Evolutionary conservation across 1,284 basidiomycete genomes (phyloP).

Genomic region (Bondarzewia mesenterica): DNA sequence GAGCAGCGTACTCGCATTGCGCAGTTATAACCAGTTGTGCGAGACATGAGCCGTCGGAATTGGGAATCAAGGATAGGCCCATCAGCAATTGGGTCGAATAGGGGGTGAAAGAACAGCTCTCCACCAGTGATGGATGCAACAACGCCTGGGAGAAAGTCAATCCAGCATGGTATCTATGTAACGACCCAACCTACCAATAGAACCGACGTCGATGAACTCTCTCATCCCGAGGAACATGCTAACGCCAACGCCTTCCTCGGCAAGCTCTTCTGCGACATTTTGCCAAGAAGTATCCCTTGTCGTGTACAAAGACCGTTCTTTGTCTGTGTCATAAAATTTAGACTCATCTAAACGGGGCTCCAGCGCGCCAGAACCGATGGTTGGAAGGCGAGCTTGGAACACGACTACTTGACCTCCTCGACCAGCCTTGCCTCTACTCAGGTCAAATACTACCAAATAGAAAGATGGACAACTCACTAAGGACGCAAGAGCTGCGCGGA

Average conservation of each 20-base stretch:
- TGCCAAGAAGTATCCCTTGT: slow-evolving; percentile 78
- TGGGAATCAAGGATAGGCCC: slow-evolving; percentile 63
- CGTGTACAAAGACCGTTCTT: slow-evolving; percentile 76
- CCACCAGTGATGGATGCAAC: slow-evolving; percentile 83
- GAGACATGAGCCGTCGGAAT: slow-evolving; percentile 60
- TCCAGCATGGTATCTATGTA: neutral
- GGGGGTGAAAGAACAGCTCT: slow-evolving; percentile 88
- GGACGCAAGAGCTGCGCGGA: slow-evolving; percentile 67
- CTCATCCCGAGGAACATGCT: slow-evolving; percentile 85
- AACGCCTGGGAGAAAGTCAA: slow-evolving; percentile 33
- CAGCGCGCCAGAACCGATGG: slow-evolving; percentile 70
- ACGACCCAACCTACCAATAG: slow-evolving; percentile 52
- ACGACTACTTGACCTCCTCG: slow-evolving; percentile 82
- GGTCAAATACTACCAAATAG: slow-evolving; percentile 7
- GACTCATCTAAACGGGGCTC: slow-evolving; percentile 50
- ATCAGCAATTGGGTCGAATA: slow-evolving; percentile 75
- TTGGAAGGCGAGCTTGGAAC: slow-evolving; percentile 79
- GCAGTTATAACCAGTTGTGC: slow-evolving; percentile 79
- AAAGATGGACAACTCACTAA: slow-evolving; percentile 42
- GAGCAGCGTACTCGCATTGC: slow-evolving; percentile 83
- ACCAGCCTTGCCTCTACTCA: slow-evolving; percentile 41
- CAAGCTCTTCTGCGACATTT: slow-evolving; percentile 81
- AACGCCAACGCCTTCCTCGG: slow-evolving; percentile 85
- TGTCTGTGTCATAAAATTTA: slow-evolving; percentile 81
- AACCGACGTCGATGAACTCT: slow-evolving; percentile 83